Evolutionary conservation across 257 asterid species (phyloP).

Genomic region (Nicotiana benthamiana): DNA sequence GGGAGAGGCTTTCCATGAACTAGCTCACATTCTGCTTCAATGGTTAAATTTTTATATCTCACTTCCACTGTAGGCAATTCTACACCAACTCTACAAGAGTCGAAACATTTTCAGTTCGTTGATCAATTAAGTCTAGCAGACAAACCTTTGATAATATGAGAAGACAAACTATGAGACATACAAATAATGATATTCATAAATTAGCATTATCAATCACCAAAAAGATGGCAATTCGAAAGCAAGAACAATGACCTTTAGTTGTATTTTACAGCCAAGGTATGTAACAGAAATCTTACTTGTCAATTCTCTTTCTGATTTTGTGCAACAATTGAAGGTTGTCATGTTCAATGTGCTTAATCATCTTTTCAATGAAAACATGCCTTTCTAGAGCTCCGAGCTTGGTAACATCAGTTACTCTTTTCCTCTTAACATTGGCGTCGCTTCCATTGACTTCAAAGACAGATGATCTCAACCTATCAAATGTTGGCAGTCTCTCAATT

Average conservation of each 20-base stretch:
- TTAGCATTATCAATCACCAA: constrained; percentile 1
- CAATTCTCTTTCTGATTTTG: constrained; percentile 37
- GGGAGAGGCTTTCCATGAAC: constrained; percentile 70
- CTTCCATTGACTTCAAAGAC: constrained; percentile 19
- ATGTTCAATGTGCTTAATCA: constrained; percentile 38
- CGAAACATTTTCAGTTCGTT: not conserved
- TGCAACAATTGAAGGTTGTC: constrained; percentile 39
- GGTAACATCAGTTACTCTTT: constrained; percentile 37
- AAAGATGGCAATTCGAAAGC: not conserved
- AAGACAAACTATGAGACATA: not conserved
- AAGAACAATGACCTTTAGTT: not conserved
- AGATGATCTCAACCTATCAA: constrained; percentile 16
- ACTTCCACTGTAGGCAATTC: constrained; percentile 57
- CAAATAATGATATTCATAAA: not conserved
- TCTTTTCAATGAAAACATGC: constrained; percentile 36
- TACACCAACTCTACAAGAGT: constrained; percentile 49
- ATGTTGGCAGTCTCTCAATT: constrained; percentile 23
- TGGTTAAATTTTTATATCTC: constrained; percentile 31
- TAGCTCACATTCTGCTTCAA: constrained; percentile 63
- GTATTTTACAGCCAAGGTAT: not conserved
- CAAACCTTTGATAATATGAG: not conserved
- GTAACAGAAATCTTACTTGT: constrained; percentile 25
- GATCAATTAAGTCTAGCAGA: not conserved
- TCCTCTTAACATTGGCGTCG: constrained; percentile 15
- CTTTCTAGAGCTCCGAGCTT: constrained; percentile 33